Conservation (phyloP, 2,329 filamentous ascomycete genomes). For the Trichoderma atrobrunneum region DNA sequence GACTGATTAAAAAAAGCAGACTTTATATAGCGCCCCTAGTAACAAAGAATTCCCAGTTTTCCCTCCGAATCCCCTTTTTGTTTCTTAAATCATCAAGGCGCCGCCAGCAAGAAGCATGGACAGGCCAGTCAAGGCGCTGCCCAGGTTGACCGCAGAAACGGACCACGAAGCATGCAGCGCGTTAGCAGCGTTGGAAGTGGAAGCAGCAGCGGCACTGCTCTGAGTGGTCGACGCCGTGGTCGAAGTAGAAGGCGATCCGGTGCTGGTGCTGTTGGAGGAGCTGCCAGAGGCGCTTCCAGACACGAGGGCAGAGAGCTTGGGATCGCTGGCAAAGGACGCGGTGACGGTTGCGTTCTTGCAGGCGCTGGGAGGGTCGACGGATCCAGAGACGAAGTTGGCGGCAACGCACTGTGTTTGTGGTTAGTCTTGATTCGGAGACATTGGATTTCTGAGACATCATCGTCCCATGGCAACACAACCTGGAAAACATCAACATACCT, state of each 20-base stretch:
- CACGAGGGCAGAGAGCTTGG: constrained; percentile 36
- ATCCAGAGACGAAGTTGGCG: constrained; percentile 53
- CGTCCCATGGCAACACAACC: too few relatives aligned
- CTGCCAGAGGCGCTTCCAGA: not conserved
- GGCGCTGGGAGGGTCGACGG: constrained; percentile 30
- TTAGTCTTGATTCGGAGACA: not conserved
- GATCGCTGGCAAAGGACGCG: constrained; percentile 33
- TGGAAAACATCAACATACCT: constrained; percentile 39
- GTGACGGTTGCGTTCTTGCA: constrained; percentile 39
- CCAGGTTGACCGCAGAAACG: constrained; percentile 23
- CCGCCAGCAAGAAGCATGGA: constrained; percentile 32
- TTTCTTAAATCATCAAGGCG: constrained; percentile 28
- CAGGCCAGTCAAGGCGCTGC: constrained; percentile 26
- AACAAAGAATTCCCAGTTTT: not conserved
- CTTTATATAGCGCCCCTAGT: not conserved
- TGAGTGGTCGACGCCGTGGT: constrained; percentile 19
- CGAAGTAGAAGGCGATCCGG: constrained; percentile 8
- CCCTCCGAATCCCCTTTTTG: not conserved
- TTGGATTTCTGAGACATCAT: not conserved
- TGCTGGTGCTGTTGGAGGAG: constrained; percentile 19
- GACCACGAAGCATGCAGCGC: constrained; percentile 27
- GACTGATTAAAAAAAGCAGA: not conserved
- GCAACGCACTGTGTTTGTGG: constrained; percentile 45
- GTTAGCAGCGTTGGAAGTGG: constrained; percentile 28
- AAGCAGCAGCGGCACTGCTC: constrained; percentile 24